These are phyloP conservation scores for Podaxis rugospora DNA, from an alignment of 768 basidiomycete species.

Conservation along the genomic window DNA sequence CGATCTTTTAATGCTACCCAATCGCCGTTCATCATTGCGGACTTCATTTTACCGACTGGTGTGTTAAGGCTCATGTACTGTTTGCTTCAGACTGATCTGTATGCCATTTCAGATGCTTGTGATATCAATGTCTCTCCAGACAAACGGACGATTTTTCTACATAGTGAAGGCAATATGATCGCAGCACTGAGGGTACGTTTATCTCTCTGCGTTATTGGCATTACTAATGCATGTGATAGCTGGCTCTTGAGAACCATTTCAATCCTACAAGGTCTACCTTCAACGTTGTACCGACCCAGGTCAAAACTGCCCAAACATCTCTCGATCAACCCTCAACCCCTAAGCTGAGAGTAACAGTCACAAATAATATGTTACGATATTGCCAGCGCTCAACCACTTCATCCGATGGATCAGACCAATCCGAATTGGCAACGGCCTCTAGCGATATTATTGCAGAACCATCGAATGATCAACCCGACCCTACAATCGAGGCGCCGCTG, in stretches of 20 bases:
- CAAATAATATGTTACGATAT: not conserved
- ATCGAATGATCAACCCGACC: not conserved
- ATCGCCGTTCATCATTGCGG: slow-evolving; percentile 76
- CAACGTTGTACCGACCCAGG: slow-evolving; percentile 35
- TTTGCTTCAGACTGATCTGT: not conserved
- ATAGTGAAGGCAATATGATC: slow-evolving; percentile 80
- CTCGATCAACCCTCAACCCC: not conserved
- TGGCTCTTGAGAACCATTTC: slow-evolving; percentile 63
- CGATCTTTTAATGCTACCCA: slow-evolving; percentile 72
- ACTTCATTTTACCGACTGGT: slow-evolving; percentile 82
- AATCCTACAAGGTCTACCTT: slow-evolving; percentile 71
- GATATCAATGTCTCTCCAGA: slow-evolving; percentile 97
- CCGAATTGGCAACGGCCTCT: not conserved
- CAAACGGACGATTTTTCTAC: slow-evolving; percentile 91
- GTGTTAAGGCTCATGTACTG: slow-evolving; percentile 17
- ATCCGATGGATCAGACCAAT: not conserved
- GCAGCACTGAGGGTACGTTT: slow-evolving; percentile 64
- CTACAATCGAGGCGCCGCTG: not conserved
- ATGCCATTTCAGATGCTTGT: slow-evolving; percentile 49
- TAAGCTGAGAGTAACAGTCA: not conserved
- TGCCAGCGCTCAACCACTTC: not conserved
- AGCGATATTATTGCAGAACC: too few relatives aligned
- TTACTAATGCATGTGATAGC: slow-evolving; percentile 31
- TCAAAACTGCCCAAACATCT: slow-evolving; percentile 1
- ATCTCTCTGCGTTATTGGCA: not conserved